These are phyloP conservation scores for Debaryomyces udenii DNA, from an alignment of 1,139 yeast species.

Conservation along the genomic window DNA sequence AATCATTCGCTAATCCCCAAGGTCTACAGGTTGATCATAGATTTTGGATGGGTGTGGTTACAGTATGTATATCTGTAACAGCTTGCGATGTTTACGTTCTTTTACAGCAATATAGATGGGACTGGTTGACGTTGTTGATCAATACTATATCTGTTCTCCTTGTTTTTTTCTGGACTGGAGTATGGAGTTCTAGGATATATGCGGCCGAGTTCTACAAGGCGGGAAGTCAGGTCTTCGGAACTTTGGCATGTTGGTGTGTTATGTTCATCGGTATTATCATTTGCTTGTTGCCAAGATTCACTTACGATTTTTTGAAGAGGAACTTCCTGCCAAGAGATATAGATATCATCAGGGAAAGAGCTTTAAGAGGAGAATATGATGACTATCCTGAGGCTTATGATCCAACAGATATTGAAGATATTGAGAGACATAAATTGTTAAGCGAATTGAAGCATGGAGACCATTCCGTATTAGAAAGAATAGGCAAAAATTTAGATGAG, in stretches of 20 bases:
- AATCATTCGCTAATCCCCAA: constrained; percentile 48
- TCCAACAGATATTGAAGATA: constrained; percentile 56
- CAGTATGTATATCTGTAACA: constrained; percentile 51
- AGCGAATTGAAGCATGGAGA: constrained; percentile 37
- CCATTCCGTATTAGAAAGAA: constrained; percentile 38
- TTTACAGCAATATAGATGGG: constrained; percentile 63
- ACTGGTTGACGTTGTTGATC: constrained; percentile 55
- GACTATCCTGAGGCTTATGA: constrained; percentile 58
- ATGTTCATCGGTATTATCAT: constrained; percentile 49
- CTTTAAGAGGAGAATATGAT: constrained; percentile 47
- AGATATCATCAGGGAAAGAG: constrained; percentile 57
- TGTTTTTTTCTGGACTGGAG: constrained; percentile 65
- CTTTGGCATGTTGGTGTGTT: constrained; percentile 55
- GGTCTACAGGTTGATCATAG: constrained; percentile 60
- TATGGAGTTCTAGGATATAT: constrained; percentile 52
- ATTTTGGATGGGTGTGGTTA: constrained; percentile 59
- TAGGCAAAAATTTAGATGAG: constrained; percentile 26
- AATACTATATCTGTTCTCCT: constrained; percentile 52
- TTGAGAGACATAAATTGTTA: constrained; percentile 45
- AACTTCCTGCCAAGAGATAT: constrained; percentile 55
- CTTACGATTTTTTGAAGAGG: constrained; percentile 47
- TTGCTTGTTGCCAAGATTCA: constrained; percentile 57
- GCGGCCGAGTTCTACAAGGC: constrained; percentile 54
- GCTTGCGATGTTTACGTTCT: constrained; percentile 57
- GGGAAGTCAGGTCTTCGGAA: constrained; percentile 58